Base-by-base conservation (phyloP, 352 stramenopile species). In the Globisporangium middletonii region DNA sequence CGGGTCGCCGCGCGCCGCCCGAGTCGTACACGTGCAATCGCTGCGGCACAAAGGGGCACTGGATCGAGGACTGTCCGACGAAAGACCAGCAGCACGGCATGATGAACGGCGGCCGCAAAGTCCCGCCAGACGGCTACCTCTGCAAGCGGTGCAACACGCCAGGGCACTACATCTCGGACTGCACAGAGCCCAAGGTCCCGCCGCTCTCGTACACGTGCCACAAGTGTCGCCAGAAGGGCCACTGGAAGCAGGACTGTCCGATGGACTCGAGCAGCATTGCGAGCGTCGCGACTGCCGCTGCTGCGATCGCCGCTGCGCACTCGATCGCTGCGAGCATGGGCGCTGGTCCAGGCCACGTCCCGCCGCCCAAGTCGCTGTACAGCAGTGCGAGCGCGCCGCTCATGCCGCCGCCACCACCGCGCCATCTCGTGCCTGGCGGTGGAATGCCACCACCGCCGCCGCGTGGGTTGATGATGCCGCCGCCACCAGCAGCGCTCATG, bases 21-120 rank as follows among this genome's bases (percentile, higher is more conserved):
- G 84, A 94, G 26, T 88, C 80, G 55, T 94, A 94, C 72, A 94
- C 82, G 23, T 94, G 84, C 75, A 94, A 94, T 50, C 84, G 84
- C 19, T 94, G 84, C 53, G 77, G 82, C 44, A 90, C 77, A 19
- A 92, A 92, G 59, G 83, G 83, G 46, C 84, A 94, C 50, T 94
- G 84, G 84, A 94, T 94, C 50, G 82, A 94, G 47, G 84, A 94
- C 57, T 94, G 84, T 59, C 84, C 84, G 43, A 91, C 80, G 9
- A 92, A 92, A 66, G 83, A 92, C 66, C 79, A 92, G 55, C 61
- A 51, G 18, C 75, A 79, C 38, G 23, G 38, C n/a, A 41, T 15
- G 11, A 11, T 43, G 28, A 51, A 18, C 30, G 26, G n/a, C 4
- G 74, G 68, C n/a, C 61, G 63, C 26, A 75, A 73, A n/a, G 60